Conservation (phyloP, 2,329 filamentous ascomycete genomes). For the Fusarium pseudograminearum region DNA sequence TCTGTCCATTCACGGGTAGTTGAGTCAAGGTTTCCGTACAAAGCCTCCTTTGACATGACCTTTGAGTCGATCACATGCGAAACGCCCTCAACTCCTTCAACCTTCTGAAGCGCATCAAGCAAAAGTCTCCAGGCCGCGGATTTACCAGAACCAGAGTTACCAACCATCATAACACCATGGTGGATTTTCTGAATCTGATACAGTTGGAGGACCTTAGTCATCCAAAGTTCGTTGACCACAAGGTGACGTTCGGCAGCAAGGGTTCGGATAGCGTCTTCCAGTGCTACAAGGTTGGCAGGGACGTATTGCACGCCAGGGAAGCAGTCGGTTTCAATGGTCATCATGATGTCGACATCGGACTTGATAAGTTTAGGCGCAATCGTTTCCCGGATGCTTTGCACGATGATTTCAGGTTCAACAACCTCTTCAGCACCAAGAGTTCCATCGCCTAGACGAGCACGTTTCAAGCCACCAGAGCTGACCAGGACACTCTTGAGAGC, state of each 20-base stretch:
- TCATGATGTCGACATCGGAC: constrained; percentile 89
- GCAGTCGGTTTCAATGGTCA: constrained; percentile 81
- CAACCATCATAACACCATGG: constrained; percentile 99
- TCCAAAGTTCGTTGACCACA: constrained; percentile 93
- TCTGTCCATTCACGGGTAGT: constrained; percentile 99
- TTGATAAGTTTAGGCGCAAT: constrained; percentile 98
- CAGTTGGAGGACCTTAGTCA: constrained; percentile 95
- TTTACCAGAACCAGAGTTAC: constrained; percentile 96
- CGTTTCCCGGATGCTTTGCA: constrained; percentile 97
- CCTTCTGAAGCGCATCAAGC: constrained; percentile 88
- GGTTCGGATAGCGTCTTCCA: constrained; percentile 83
- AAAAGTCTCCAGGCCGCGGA: constrained; percentile 94
- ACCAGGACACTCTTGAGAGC: constrained; percentile 98
- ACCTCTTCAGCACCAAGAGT: constrained; percentile 74
- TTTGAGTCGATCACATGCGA: constrained; percentile 99
- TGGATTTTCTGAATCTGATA: constrained; percentile 99
- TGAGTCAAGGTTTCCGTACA: constrained; percentile 95
- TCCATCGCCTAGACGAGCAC: constrained; percentile 75
- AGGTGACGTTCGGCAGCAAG: constrained; percentile 88
- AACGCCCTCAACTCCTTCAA: constrained; percentile 92
- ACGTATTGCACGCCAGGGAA: constrained; percentile 96
- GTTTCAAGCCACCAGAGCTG: constrained; percentile 95
- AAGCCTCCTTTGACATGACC: constrained; percentile 98
- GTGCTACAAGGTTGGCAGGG: constrained; percentile 83
- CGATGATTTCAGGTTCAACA: constrained; percentile 96